These are phyloP conservation scores for Penicillium goetzii DNA, from an alignment of 495 filamentous ascomycete genomes.

Conservation along the genomic window DNA sequence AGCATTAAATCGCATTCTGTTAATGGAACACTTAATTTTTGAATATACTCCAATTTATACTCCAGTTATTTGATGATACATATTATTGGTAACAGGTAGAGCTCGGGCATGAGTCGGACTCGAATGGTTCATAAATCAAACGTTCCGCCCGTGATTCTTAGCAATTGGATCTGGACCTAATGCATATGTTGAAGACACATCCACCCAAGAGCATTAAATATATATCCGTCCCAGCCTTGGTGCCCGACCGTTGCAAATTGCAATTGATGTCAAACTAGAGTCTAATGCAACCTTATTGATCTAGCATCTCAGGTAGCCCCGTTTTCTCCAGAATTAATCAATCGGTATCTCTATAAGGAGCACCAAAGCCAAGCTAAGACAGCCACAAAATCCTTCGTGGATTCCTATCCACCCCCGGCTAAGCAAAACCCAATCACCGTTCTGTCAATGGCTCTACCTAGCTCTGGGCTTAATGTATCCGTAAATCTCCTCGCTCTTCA, in stretches of 20 bases:
- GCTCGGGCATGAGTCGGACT: no score
- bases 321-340: neutral
- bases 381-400: conserved; percentile 4
- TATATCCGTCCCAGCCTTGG: neutral
- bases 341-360: neutral
- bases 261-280: neutral
- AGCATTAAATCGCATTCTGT: neutral
- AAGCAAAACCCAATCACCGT: no score
- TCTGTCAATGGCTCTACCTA: no score
- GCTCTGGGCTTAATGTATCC: conserved; percentile 8
- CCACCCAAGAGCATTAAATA: neutral
- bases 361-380: neutral
- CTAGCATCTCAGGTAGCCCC: neutral
- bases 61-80: no score
- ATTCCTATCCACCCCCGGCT: neutral
- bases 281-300: no score
- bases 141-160: no score
- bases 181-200: neutral
- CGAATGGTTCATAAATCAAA: no score
- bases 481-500: neutral
- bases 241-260: no score
- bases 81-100: no score
- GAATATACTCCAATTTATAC: neutral
- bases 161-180: no score
- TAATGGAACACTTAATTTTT: conserved; percentile 1